Base-by-base conservation (phyloP, 2,329 filamentous ascomycete species). In the Ophiostoma piceae region DNA sequence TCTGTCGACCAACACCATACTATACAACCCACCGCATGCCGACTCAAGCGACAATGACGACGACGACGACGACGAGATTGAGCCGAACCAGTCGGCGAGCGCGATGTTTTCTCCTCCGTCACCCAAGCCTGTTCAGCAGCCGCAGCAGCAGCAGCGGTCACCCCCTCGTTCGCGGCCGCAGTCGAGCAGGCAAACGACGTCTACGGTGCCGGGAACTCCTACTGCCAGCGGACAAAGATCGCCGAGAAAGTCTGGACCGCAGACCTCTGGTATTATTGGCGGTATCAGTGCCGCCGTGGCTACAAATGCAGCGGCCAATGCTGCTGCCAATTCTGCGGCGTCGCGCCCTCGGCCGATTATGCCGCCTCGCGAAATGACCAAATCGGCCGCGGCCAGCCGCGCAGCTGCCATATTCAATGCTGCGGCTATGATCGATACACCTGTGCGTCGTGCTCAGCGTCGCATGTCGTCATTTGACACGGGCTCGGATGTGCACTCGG, bases 1-100 rank as follows among this genome's bases (percentile, higher is more conserved):
- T 14, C 78, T 90, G 3, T 97, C 94, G 0, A 90, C 88, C 26
- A 92, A 89, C 74, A 97, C 94, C 0, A 93, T 96, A 69, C 82
- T 97, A 0, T 96, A 91, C 79, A 93, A 91, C 43, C 93, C 93
- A 0, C 81, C 74, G 1, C 39, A 72, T 41, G 81, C 83, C 35
- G 57, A 69, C 9, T 47, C 60, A 6, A 66, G 64, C n/a, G 32
- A 60, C 16, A 47, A 32, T 26, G 62, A 41, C 35, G 62, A 65
- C 35, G 69, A 70, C 26, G 35, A 57, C 16, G 68, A 62, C 47
- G 41, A 68, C 16, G 26, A 60, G 11, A 57, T 57, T 16, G 37
- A 35, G 2, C 67, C 32, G 5, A 54, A 26, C 3, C 71, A 66
- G 9, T 70, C 72, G 2, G 66, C 70, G 1, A 54, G 62, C 19